phyloP scores from a whole-genome alignment of 768 basidiomycete genomes.

The Leucocoprinus leucothites region DNA sequence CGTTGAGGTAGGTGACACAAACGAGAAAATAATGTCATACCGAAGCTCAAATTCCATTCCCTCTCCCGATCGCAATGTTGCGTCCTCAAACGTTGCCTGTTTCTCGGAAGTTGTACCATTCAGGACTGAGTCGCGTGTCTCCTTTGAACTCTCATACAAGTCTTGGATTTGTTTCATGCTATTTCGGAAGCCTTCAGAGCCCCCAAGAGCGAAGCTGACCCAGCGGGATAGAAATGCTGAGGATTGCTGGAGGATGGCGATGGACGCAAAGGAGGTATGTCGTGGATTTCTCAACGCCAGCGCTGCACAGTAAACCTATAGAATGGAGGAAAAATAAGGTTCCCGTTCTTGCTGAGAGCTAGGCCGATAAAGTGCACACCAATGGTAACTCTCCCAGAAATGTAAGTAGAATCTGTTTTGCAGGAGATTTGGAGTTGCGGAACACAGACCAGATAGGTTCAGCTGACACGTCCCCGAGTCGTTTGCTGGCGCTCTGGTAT shows the following conservation, averaged over 20 bases:
- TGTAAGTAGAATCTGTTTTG: constrained; percentile 16
- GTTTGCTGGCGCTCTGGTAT: constrained; percentile 22
- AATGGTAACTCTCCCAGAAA: constrained; percentile 28
- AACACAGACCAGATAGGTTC: constrained; percentile 21
- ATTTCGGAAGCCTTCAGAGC: constrained; percentile 19
- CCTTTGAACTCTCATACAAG: constrained; percentile 30
- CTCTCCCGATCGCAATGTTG: constrained; percentile 1
- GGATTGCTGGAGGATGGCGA: constrained; percentile 39
- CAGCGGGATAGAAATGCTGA: constrained; percentile 26
- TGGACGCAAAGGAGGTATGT: constrained; percentile 33
- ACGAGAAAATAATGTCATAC: constrained; percentile 8
- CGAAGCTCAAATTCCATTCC: constrained; percentile 25
- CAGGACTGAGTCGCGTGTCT: constrained; percentile 20
- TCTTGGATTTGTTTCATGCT: constrained; percentile 26
- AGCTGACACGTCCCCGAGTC: constrained; percentile 20
- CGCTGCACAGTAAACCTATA: constrained; percentile 34
- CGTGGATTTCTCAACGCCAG: constrained; percentile 28
- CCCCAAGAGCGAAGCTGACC: constrained; percentile 18
- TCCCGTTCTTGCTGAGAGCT: no score
- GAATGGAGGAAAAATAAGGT: background rate
- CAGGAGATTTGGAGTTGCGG: constrained; percentile 5
- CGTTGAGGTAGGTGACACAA: background rate
- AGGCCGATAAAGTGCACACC: constrained; percentile 17
- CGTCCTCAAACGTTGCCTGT: background rate
- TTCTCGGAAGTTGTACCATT: constrained; percentile 6